Evolutionary conservation across 805 yeast genomes (phyloP), one percentile per base, ranked within the genome.

Genomic region (Starmera amethionina): DNA sequence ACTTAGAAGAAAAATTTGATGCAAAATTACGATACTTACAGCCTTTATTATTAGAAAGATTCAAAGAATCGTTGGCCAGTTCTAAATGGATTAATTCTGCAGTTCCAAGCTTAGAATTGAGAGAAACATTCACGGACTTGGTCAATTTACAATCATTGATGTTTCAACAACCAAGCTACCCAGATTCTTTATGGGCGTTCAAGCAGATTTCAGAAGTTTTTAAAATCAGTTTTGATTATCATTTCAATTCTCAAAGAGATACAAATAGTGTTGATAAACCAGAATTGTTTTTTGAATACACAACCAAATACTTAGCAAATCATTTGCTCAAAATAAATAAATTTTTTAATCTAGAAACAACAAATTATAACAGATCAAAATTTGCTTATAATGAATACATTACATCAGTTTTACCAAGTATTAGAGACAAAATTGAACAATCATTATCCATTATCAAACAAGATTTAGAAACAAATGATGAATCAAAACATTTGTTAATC

Each of bases 161-260:
- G 5, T 37, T 29, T 7, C 19, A 33, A 4, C 32, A 33, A 2
- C 38, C 45, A 1, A 9, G 13, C 3, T 48, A 70, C 45, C 75
- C 75, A 1, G 55, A 59, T 2, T 48, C 71, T 0, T 62, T 73
- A 63, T 74, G 79, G 78, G 78, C 73, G 1, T 56, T 75, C 16
- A 69, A 67, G 30, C 48, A 63, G 0, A 51, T 76, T 8, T 55
- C 77, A 1, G 58, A 64, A 25, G 73, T 73, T 32, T 66, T 75
- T 44, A 53, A 59, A 13, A 51, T 64, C 7, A 63, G 80, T 38
- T 77, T 77, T 51, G 63, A 71, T 32, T 77, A 68, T 54, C 82
- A 77, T 51, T 77, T 77, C 57, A 66, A 68, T 41, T 54, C 60
- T 5, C 52, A 59, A 32, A 64, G 54, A 40, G 70, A 67, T 4